phyloP scores from a whole-genome alignment of 2,329 filamentous ascomycete genomes.

The Stagonosporopsis chrysanthemi region DNA sequence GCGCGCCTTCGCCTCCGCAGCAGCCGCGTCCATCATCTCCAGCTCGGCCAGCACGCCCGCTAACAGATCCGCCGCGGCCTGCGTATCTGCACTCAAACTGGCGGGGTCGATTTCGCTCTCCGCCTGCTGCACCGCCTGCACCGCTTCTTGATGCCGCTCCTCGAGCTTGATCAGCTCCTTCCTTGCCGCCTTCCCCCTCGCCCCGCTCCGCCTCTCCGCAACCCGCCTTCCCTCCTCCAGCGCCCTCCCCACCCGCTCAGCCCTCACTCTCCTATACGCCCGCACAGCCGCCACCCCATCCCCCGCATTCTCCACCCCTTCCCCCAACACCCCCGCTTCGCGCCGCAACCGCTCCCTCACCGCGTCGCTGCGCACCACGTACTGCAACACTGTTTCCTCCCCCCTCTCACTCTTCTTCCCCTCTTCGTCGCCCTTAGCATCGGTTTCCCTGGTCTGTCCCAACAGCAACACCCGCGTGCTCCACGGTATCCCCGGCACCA shows the following conservation, averaged over 20 bases:
- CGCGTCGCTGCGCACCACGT: constrained; percentile 66
- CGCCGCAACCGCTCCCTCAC: constrained; percentile 63
- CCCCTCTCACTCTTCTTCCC: constrained; percentile 45
- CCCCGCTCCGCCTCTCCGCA: constrained; percentile 75
- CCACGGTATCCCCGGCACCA: constrained; percentile 70
- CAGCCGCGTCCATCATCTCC: constrained; percentile 66
- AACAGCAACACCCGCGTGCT: constrained; percentile 47
- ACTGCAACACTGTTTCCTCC: constrained; percentile 65
- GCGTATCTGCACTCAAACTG: constrained; percentile 68
- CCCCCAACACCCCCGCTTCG: constrained; percentile 68
- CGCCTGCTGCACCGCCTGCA: constrained; percentile 58
- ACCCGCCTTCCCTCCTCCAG: constrained; percentile 76
- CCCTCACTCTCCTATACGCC: constrained; percentile 67
- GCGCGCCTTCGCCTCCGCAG: constrained; percentile 71
- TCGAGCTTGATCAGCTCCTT: constrained; percentile 76
- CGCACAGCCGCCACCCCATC: constrained; percentile 66
- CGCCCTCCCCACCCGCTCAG: constrained; percentile 67
- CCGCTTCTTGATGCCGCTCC: constrained; percentile 67
- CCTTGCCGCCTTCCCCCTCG: constrained; percentile 76
- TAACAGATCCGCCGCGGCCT: constrained; percentile 73
- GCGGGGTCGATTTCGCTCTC: constrained; percentile 65
- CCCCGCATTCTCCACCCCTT: constrained; percentile 63
- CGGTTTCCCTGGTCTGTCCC: constrained; percentile 41
- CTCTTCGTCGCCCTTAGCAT: too few species aligned
- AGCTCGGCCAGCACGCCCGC: constrained; percentile 72